A percentile compares a stretch with the other conserved stretches of the same genome.
Conservation (phyloP, 2,329 filamentous ascomycete genomes). For the Beauveria asiatica region DNA sequence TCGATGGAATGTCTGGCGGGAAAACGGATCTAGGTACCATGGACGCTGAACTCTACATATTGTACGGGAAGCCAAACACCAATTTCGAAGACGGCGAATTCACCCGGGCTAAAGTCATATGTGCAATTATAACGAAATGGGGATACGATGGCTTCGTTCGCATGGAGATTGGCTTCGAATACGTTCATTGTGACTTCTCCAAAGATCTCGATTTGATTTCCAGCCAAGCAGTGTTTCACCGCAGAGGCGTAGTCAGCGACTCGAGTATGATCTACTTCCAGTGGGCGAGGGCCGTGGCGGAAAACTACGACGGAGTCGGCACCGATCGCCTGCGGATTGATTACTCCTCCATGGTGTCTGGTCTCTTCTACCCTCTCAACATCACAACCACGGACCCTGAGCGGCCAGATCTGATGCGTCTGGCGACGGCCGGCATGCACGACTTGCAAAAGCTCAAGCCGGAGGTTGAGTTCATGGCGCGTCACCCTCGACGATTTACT, state of each 20-base stretch:
- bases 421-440: constrained; percentile 19
- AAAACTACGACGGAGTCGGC: constrained; percentile 39
- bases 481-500: constrained; percentile 20
- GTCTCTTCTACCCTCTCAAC: constrained; percentile 42
- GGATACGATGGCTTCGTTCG: constrained; percentile 58
- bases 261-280: constrained; percentile 26
- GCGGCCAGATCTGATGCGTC: constrained; percentile 25
- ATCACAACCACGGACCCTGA: constrained; percentile 32
- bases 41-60: constrained; percentile 56
- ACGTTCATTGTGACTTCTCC: constrained; percentile 58
- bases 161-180: constrained; percentile 63
- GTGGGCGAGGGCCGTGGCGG: constrained; percentile 31
- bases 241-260: constrained; percentile 13
- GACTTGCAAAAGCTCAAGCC: constrained; percentile 29
- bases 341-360: constrained; percentile 43
- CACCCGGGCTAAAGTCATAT: constrained; percentile 46
- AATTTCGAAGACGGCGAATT: constrained; percentile 35
- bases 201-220: constrained; percentile 31
- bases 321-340: constrained; percentile 34
- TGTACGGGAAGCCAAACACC: constrained; percentile 27
- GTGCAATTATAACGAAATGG: constrained; percentile 42
- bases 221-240: constrained; percentile 20
- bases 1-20: constrained; percentile 62
- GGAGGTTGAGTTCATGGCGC: constrained; percentile 37
- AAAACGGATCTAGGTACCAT: constrained; percentile 59